Evolutionary conservation across 208 protist genomes (phyloP), one percentile per base, ranked within the genome.

Genomic region (Wallacemonas rigidus): DNA sequence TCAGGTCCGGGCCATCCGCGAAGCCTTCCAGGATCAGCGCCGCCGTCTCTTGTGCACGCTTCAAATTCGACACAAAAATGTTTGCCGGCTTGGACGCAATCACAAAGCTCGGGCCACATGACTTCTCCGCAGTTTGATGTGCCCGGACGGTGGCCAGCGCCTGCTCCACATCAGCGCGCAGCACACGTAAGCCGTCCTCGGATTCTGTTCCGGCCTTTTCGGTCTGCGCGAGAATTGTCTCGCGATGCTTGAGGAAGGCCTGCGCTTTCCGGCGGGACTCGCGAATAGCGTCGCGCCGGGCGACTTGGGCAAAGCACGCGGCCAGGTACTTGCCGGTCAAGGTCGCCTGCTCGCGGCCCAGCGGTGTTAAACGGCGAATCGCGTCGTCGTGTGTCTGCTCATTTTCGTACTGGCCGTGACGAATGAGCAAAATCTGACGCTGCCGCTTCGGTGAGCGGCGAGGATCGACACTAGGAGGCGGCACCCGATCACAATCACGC

Each of bases 361-460:
- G 77, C 47, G 67, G 11, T 2, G 86, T 95, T 3, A 95, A 78
- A 0, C 58, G 50, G 26, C 79, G 79, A 7, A 83, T 58, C 5
- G 7, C 62, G 71, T 92, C 84, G 71, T 87, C 81, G 39, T 80
- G 15, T 35, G 39, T 57, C 36, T 14, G 2, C 47, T 87, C 80
- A 48, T 88, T 91, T 38, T 81, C 58, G 81, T 96, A 96, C 71
- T 96, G 89, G 3, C 91, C 91, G 73, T 96, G 91, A 15, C 91
- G 85, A n/a, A 96, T 85, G 35, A 96, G 71, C 26, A 96, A 61
- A 43, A 96, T 80, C 67, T 90, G 88, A 1, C 88, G 84, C 44
- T 79, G 74, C 26, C 40, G 36, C 17, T 44, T 65, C 0, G 60
- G 41, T 41, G 36, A 38, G 26, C 60, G 60, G 40, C 0, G 12